Evolutionary conservation across 768 basidiomycete species (phyloP), one percentile per base, ranked within the genome.

Genomic region (Tephrocybe sp.): DNA sequence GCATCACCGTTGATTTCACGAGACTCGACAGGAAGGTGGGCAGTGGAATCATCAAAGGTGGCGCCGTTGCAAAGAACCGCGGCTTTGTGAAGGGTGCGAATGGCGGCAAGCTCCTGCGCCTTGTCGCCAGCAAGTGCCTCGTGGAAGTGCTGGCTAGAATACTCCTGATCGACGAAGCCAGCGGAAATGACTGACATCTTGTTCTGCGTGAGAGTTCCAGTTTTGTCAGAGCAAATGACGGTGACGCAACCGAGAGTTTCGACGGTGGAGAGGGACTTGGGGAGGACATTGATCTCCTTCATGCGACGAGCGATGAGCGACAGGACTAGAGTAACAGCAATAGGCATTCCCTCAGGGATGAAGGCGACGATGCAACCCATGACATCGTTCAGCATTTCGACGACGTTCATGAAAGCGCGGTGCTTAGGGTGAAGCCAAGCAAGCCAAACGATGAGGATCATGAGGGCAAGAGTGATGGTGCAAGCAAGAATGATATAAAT

Each of bases 191-290:
- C 80, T n/a, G 76, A 69, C 82, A 84, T 83, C 52, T 66, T 72
- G 60, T 82, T 83, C 59, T 77, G 72, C 2, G 83, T 84, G 19
- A 85, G 65, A 0, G 80, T 83, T 13, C 82, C 80, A 0, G 81
- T 82, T 63, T 85, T 85, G 60, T 85, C 78, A 2, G 72, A 73
- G 42, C 69, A 71, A 31, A 76, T 61, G 13, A 74, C 75, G 48
- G 79, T 78, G 60, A 86, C 82, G 7, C 77, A 72, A 6, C 85
- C 84, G 6, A 87, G 71, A 10, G 80, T 81, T 62, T 87, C 84
- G 33, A 87, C 82, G 6, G 82, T 86, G 19, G 82, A 75, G 22
- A 87, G 67, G 3, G 79, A 78, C 60, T 77, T 77, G 60, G 33
- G 52, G 9, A 57, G 56, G 32, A 57, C 52, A 3, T 43, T 23